phyloP scores from a whole-genome alignment of 2,329 filamentous ascomycete species.

The Diaporthe australafricana region DNA sequence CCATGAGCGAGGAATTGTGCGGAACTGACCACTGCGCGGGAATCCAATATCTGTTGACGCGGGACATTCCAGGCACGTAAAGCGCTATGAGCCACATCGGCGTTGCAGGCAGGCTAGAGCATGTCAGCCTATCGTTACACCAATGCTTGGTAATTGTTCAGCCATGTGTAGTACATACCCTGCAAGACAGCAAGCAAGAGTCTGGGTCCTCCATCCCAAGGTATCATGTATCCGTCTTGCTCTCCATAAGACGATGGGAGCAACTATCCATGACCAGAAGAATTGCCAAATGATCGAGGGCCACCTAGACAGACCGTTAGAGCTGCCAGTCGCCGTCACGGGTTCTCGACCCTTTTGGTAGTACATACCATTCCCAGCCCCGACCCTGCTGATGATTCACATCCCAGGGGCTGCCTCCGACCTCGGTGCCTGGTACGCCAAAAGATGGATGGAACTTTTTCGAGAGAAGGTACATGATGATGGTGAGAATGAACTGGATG shows the following conservation, averaged over 20 bases:
- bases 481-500: constrained; percentile 65
- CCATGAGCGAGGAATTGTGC: too few species aligned
- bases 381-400: constrained; percentile 56
- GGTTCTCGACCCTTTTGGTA: neutral
- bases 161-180: constrained; percentile 50
- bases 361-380: constrained; percentile 73
- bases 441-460: constrained; percentile 73
- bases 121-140: constrained; percentile 4
- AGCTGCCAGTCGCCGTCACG: constrained; percentile 38
- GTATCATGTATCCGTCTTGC: constrained; percentile 72
- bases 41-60: constrained; percentile 65
- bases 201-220: constrained; percentile 75
- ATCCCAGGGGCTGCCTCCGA: constrained; percentile 65
- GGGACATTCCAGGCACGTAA: constrained; percentile 61
- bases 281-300: constrained; percentile 74
- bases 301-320: constrained; percentile 53
- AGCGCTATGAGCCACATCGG: constrained; percentile 76
- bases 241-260: constrained; percentile 71
- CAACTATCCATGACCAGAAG: constrained; percentile 71
- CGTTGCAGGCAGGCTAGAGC: constrained; percentile 67
- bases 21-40: constrained; percentile 71
- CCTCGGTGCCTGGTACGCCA: constrained; percentile 71
- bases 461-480: constrained; percentile 72
- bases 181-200: constrained; percentile 62
- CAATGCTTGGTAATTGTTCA: neutral